Evolutionary conservation across 495 filamentous ascomycete species (phyloP).

Genomic region (Talaromyces trachyspermus): DNA sequence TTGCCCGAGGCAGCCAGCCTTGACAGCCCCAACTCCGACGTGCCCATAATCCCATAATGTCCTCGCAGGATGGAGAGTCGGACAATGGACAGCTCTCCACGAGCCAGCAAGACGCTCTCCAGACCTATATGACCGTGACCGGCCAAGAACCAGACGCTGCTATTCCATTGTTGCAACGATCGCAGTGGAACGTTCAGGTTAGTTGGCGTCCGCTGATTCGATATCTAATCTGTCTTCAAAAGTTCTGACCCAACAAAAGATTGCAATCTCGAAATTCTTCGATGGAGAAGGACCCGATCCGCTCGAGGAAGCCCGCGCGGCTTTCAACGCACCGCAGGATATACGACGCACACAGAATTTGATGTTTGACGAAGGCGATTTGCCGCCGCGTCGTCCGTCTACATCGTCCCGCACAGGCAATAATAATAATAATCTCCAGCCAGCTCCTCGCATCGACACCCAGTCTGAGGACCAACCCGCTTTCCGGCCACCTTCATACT

Average conservation of each 20-base stretch:
- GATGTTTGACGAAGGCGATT: slow-evolving; percentile 55
- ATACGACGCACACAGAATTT: slow-evolving; percentile 46
- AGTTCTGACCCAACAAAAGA: slow-evolving; percentile 42
- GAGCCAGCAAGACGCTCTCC: slow-evolving; percentile 69
- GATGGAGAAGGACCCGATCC: slow-evolving; percentile 86
- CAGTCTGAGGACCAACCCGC: slow-evolving; percentile 56
- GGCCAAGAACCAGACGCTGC: slow-evolving; percentile 72
- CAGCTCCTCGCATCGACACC: slow-evolving; percentile 75
- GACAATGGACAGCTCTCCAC: slow-evolving; percentile 66
- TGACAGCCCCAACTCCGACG: neutral
- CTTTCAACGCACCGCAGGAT: slow-evolving; percentile 44
- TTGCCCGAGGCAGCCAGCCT: neutral
- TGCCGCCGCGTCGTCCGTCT: slow-evolving; percentile 21
- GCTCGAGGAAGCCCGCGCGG: slow-evolving; percentile 66
- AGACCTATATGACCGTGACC: slow-evolving; percentile 84
- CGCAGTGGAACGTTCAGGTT: slow-evolving; percentile 97
- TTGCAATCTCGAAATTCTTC: slow-evolving; percentile 94
- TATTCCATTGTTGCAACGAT: slow-evolving; percentile 70
- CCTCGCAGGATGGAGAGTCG: slow-evolving; percentile 23
- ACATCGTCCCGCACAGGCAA: slow-evolving; percentile 11
- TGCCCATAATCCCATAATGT: slow-evolving; percentile 23
- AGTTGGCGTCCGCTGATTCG: too few species aligned
- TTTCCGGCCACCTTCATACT: slow-evolving; percentile 68
- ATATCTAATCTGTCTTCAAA: slow-evolving; percentile 13
- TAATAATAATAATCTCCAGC: too few species aligned